These are phyloP conservation scores for Nymphaea thermarum DNA, from an alignment of 164 flowering plant genomes.

Conservation along the genomic window DNA sequence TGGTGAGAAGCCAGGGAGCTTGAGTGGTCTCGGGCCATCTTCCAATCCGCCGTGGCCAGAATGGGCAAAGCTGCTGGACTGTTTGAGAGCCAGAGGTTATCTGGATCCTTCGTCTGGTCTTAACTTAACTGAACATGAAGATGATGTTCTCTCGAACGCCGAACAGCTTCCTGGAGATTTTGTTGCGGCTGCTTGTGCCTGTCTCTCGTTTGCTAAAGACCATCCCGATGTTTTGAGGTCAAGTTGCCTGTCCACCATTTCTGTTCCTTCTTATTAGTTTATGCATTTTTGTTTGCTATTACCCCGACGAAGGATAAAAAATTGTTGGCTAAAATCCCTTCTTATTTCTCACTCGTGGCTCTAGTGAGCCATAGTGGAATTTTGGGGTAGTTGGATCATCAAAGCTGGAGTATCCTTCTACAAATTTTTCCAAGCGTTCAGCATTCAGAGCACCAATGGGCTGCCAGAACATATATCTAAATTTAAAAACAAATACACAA, in stretches of 20 bases:
- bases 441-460: conserved; percentile 92
- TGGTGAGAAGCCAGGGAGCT: conserved; percentile 3
- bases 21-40: background rate
- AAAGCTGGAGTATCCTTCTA: conserved; percentile 86
- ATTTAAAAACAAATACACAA: conserved; percentile 2
- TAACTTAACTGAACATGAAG: background rate
- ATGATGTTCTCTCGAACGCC: conserved; percentile 12
- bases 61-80: conserved; percentile 32
- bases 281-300: background rate
- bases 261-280: background rate
- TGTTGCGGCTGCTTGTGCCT: conserved; percentile 26
- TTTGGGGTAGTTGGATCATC: conserved; percentile 95
- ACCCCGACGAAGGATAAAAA: too few relatives aligned
- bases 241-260: background rate
- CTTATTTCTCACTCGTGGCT: too few relatives aligned
- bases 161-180: conserved; percentile 35
- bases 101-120: conserved; percentile 9
- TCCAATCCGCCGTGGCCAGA: conserved; percentile 40
- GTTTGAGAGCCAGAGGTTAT: conserved; percentile 12
- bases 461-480: conserved; percentile 37
- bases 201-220: conserved; percentile 43
- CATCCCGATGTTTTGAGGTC: conserved; percentile 41
- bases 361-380: conserved; percentile 93
- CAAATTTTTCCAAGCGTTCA: conserved; percentile 68
- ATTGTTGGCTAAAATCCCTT: background rate